Percentiles rank a stretch among this genome's conserved stretches.
Conservation (phyloP, 139 green algal species). For the Chlorella sp. region DNA sequence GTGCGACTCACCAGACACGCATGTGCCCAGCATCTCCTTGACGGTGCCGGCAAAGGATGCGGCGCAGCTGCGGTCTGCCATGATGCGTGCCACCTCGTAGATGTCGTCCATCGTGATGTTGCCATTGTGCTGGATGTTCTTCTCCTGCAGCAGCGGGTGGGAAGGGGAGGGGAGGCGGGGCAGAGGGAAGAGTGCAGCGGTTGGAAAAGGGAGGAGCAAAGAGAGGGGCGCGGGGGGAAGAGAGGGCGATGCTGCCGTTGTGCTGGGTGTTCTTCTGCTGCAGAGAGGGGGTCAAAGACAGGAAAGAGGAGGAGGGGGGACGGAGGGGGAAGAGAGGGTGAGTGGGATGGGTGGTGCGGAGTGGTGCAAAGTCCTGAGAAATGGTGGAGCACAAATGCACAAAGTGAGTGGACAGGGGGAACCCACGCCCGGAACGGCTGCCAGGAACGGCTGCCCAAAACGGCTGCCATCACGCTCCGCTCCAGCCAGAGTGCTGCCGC, state of each 20-base stretch:
- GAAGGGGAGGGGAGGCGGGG: neutral
- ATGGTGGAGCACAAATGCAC: too few relatives aligned
- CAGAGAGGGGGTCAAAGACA: neutral
- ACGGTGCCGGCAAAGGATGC: slow-evolving; percentile 88
- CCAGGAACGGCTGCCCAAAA: too few relatives aligned
- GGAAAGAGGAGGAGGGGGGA: too few relatives aligned
- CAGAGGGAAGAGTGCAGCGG: neutral
- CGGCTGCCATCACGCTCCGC: too few relatives aligned
- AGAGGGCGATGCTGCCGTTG: slow-evolving; percentile 95
- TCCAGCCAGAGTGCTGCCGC: too few relatives aligned
- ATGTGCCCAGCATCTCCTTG: slow-evolving; percentile 99
- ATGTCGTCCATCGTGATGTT: slow-evolving; percentile 96
- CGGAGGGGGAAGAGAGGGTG: too few relatives aligned
- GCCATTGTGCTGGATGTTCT: slow-evolving; percentile 98
- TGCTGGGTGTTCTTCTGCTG: slow-evolving; percentile 99
- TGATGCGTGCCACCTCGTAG: slow-evolving; percentile 95
- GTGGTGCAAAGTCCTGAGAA: neutral
- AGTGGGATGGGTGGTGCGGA: neutral
- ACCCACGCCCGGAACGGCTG: too few relatives aligned
- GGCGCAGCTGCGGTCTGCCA: slow-evolving; percentile 94
- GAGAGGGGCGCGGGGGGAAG: slow-evolving; percentile 75
- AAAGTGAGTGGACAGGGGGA: too few relatives aligned
- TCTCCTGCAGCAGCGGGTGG: slow-evolving; percentile 89
- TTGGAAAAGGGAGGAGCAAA: neutral
- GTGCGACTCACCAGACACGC: slow-evolving; percentile 71